Conservation (phyloP, 257 asterid species). For the Cruciata laevipes region DNA sequence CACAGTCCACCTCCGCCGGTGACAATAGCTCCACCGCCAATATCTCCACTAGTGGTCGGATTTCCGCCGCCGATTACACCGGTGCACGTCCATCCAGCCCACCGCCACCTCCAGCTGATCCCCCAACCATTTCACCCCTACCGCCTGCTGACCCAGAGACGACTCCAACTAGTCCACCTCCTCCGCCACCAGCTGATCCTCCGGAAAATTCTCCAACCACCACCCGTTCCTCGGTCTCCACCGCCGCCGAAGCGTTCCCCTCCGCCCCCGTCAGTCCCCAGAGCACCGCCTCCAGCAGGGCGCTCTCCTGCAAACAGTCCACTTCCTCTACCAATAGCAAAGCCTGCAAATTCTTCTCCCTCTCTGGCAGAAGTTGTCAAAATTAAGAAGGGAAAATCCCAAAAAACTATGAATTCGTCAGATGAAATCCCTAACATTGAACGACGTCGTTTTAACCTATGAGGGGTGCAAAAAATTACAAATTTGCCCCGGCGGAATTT, state of each 20-base stretch:
- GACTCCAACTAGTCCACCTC: conserved; percentile 20
- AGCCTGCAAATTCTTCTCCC: conserved; percentile 17
- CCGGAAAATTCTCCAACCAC: conserved; percentile 35
- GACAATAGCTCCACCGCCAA: conserved; percentile 14
- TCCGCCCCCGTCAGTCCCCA: conserved; percentile 17
- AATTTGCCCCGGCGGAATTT: too few species aligned
- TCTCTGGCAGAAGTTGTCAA: too few species aligned
- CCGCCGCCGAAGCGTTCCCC: conserved; percentile 44
- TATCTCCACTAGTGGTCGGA: conserved; percentile 17
- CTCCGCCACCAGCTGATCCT: conserved; percentile 22
- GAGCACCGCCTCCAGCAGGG: conserved; percentile 23
- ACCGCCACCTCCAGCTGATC: conserved; percentile 26
- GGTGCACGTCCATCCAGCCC: conserved; percentile 15
- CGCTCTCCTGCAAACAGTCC: conserved; percentile 20
- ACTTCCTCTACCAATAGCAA: conserved; percentile 15
- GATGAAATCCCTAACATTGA: too few species aligned
- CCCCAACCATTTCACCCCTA: conserved; percentile 21
- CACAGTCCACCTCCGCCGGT: conserved; percentile 16
- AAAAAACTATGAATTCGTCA: too few species aligned
- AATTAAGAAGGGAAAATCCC: too few species aligned
- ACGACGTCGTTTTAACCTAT: too few species aligned
- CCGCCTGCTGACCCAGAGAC: conserved; percentile 15
- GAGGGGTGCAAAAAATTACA: too few species aligned
- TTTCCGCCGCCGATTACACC: conserved; percentile 17
- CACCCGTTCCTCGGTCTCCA: conserved; percentile 39